Evolutionary conservation across 1,284 basidiomycete species (phyloP).

Genomic region (Coniferiporia weirii): DNA sequence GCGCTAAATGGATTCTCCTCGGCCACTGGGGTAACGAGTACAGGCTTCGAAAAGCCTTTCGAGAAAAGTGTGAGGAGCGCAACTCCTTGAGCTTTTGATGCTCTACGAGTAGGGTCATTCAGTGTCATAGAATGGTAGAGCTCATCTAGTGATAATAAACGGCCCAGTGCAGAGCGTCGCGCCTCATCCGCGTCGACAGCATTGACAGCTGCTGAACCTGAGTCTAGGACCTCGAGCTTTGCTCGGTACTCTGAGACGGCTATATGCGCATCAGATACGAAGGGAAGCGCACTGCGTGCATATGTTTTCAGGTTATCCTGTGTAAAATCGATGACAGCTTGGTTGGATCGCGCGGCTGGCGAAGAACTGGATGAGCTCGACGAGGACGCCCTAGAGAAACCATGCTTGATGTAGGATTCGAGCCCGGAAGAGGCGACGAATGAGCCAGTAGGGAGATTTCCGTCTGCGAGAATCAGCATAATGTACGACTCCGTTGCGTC

Average conservation of each 20-base stretch:
- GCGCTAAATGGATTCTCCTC: slow-evolving; percentile 20
- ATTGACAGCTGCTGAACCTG: neutral
- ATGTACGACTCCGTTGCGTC: slow-evolving; percentile 39
- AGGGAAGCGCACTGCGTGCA: slow-evolving; percentile 67
- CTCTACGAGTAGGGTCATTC: slow-evolving; percentile 84
- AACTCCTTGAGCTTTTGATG: slow-evolving; percentile 88
- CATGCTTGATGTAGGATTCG: slow-evolving; percentile 87
- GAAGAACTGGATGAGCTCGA: slow-evolving; percentile 26
- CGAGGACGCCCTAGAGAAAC: slow-evolving; percentile 48
- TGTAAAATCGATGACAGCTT: slow-evolving; percentile 54
- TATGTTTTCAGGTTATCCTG: slow-evolving; percentile 71
- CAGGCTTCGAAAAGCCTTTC: slow-evolving; percentile 68
- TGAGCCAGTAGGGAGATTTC: slow-evolving; percentile 83
- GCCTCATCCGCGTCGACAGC: slow-evolving; percentile 13
- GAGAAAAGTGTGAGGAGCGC: slow-evolving; percentile 88
- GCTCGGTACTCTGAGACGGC: slow-evolving; percentile 30
- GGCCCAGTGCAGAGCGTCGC: slow-evolving; percentile 30
- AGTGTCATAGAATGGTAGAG: slow-evolving; percentile 84
- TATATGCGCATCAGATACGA: slow-evolving; percentile 66
- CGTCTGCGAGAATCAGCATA: slow-evolving; percentile 71
- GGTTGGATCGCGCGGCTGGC: slow-evolving; percentile 28
- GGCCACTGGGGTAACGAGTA: slow-evolving; percentile 19
- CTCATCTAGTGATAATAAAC: slow-evolving; percentile 58
- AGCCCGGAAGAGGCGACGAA: slow-evolving; percentile 92
- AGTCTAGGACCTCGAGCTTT: neutral